Evolutionary conservation across 495 filamentous ascomycete species (phyloP).

Genomic region (Penicillium cinerascens): DNA sequence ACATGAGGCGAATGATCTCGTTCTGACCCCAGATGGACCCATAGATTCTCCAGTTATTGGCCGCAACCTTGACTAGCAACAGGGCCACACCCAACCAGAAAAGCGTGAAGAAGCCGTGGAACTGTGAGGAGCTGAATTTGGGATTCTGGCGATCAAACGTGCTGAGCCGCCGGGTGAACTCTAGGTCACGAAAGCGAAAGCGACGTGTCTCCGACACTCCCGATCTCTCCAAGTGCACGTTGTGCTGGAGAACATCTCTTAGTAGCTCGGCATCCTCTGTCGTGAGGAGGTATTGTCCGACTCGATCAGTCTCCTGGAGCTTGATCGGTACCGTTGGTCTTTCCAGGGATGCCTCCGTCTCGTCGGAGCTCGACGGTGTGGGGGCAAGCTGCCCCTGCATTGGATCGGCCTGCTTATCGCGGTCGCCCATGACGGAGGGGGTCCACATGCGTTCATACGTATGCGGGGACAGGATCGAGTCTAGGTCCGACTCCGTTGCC

Average conservation of each 20-base stretch:
- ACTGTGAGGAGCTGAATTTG: conserved; percentile 52
- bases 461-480: neutral
- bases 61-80: conserved; percentile 58
- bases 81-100: conserved; percentile 68
- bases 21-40: conserved; percentile 63
- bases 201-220: conserved; percentile 35
- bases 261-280: conserved; percentile 56
- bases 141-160: conserved; percentile 68
- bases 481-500: neutral
- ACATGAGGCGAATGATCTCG: conserved; percentile 67
- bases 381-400: conserved; percentile 2
- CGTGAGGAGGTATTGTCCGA: conserved; percentile 50
- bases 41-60: conserved; percentile 59
- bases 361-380: conserved; percentile 1
- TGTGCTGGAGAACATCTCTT: conserved; percentile 17
- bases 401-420: neutral
- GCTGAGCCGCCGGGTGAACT: conserved; percentile 66
- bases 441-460: neutral
- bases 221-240: conserved; percentile 39
- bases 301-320: conserved; percentile 42
- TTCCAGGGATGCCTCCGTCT: neutral
- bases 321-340: conserved; percentile 39
- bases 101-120: conserved; percentile 73
- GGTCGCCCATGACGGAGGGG: conserved; percentile 4
- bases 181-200: conserved; percentile 57